A percentile compares a stretch with the other conserved stretches of the same genome.
Conservation (phyloP, 805 yeast genomes). For the Starmerella vaccinii region DNA sequence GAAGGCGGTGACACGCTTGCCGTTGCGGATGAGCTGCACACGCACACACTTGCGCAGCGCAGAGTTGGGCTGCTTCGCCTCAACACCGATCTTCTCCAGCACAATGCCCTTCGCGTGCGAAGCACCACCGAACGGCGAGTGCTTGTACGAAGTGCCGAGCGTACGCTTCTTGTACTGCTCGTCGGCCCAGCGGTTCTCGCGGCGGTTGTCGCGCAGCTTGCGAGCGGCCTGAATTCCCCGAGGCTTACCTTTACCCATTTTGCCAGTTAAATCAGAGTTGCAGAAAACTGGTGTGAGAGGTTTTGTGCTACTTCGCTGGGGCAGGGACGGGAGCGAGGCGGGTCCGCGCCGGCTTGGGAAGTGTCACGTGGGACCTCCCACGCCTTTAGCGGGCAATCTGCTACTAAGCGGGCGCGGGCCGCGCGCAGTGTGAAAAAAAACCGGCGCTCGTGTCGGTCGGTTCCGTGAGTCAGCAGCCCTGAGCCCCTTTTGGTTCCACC, state of each 20-base stretch:
- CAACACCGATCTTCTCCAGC: conserved; percentile 98
- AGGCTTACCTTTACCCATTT: conserved; percentile 93
- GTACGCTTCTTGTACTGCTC: conserved; percentile 96
- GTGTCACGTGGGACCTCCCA: background rate
- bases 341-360: background rate
- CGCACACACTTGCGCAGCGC: conserved; percentile 99
- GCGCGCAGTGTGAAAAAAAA: background rate
- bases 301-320: background rate
- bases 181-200: conserved; percentile 99
- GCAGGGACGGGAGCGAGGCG: background rate
- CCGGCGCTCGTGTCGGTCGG: background rate
- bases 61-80: conserved; percentile 99
- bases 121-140: conserved; percentile 99
- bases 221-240: conserved; percentile 99
- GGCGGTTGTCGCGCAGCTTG: conserved; percentile 99
- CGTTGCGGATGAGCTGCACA: conserved; percentile 99
- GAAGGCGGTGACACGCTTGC: conserved; percentile 99
- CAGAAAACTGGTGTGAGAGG: conserved; percentile 4
- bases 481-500: too few species aligned
- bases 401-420: background rate
- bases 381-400: background rate
- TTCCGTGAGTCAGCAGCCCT: background rate
- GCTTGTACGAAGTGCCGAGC: conserved; percentile 98
- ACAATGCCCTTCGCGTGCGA: conserved; percentile 99
- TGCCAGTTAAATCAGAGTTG: conserved; percentile 6